Evolutionary conservation across 495 filamentous ascomycete species (phyloP).

Genomic region (Podospora bellae-mahoneyi): DNA sequence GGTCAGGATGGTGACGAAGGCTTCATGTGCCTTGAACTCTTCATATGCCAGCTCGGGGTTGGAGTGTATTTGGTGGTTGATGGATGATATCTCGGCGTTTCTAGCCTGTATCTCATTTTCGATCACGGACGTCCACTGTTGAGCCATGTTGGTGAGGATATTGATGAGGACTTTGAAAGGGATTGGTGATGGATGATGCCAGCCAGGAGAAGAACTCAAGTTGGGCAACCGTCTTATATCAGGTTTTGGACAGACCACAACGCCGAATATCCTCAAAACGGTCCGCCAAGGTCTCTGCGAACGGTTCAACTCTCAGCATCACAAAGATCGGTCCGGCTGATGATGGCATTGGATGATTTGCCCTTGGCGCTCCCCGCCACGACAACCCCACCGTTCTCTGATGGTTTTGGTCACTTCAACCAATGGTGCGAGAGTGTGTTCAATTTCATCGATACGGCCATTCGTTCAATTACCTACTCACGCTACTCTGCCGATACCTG

Average conservation of each 20-base stretch:
- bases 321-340: not conserved
- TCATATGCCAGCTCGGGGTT: conserved; percentile 56
- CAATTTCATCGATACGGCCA: not conserved
- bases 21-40: conserved; percentile 52
- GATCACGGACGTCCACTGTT: conserved; percentile 1
- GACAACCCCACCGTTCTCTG: not conserved
- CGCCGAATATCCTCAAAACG: not conserved
- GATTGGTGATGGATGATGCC: not conserved
- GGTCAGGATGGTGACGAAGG: conserved; percentile 43
- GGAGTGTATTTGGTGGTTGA: conserved; percentile 43
- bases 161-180: not conserved
- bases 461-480: not conserved
- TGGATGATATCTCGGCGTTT: conserved; percentile 13
- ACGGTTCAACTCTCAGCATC: not conserved
- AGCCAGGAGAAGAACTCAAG: not conserved
- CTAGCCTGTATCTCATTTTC: not conserved
- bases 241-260: not conserved
- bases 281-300: not conserved
- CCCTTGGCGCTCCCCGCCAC: not conserved
- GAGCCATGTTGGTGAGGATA: conserved; percentile 3
- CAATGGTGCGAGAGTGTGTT: conserved; percentile 1
- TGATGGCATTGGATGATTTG: not conserved
- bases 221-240: not conserved
- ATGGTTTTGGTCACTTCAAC: not conserved
- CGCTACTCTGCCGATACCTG: too few species aligned